Conservation (phyloP, 163 green algal genomes). For the Smithsoniella earleae region DNA sequence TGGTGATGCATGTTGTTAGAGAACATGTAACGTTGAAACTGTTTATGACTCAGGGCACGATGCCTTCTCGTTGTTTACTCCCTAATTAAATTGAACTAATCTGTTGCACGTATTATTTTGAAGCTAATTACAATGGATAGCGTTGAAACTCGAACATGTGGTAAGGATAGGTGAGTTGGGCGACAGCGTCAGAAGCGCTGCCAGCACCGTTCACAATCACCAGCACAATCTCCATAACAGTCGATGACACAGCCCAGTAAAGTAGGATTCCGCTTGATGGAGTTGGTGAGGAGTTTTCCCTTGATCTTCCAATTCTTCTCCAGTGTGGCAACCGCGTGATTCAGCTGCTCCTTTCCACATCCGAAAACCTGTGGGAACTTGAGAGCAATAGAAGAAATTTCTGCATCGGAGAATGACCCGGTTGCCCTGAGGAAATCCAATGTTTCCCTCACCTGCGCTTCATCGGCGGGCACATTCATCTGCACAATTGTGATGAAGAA, state of each 20-base stretch:
- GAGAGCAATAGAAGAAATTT: not conserved
- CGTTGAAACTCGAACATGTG: no score
- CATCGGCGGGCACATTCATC: not conserved
- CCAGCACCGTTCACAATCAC: conserved; percentile 23
- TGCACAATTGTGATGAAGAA: not conserved
- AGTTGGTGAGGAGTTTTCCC: not conserved
- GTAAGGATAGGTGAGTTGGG: no score
- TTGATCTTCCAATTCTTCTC: conserved; percentile 22
- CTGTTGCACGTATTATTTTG: no score
- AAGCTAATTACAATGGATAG: no score
- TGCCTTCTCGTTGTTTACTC: no score
- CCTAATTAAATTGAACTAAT: no score
- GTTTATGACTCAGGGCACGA: no score
- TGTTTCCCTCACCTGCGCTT: not conserved
- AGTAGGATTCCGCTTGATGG: conserved; percentile 12
- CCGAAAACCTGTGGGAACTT: conserved; percentile 26
- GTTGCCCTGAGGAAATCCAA: not conserved
- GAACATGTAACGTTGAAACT: no score
- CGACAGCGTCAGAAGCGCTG: not conserved
- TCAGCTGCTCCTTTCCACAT: not conserved
- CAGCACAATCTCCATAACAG: conserved; percentile 20
- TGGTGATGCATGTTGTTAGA: no score
- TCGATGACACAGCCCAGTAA: conserved; percentile 19
- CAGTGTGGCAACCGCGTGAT: conserved; percentile 1
- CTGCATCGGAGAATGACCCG: not conserved